Percentiles rank a stretch among this genome's conserved stretches.
Conservation (phyloP, 2,329 filamentous ascomycete genomes). For the Aspergillus sp. region DNA sequence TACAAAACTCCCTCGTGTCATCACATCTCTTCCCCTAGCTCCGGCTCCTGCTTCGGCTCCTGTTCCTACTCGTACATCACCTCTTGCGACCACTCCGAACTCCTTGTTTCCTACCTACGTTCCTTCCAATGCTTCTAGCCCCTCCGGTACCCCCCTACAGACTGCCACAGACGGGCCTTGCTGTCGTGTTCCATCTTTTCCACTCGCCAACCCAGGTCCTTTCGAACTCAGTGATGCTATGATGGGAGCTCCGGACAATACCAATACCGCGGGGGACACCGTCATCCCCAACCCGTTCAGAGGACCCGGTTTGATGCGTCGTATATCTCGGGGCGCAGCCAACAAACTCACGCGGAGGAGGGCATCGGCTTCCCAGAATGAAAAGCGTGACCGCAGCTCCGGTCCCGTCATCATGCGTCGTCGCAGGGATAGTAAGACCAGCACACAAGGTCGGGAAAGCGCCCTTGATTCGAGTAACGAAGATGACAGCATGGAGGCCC, state of each 20-base stretch:
- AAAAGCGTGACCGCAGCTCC: conserved; percentile 77
- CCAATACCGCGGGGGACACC: conserved; percentile 54
- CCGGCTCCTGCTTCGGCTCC: conserved; percentile 19
- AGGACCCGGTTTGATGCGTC: conserved; percentile 66
- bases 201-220: conserved; percentile 40
- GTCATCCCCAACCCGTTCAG: conserved; percentile 46
- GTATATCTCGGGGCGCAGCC: conserved; percentile 73
- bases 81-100: conserved; percentile 23
- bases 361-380: conserved; percentile 68
- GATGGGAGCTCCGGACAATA: conserved; percentile 40
- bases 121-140: conserved; percentile 29
- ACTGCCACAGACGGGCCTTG: conserved; percentile 26
- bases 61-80: conserved; percentile 22
- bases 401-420: conserved; percentile 82
- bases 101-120: conserved; percentile 20
- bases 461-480: conserved; percentile 37
- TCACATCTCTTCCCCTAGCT: conserved; percentile 22
- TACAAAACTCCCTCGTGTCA: conserved; percentile 31
- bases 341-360: conserved; percentile 64
- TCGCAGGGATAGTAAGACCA: conserved; percentile 82
- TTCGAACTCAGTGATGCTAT: conserved; percentile 71
- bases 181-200: conserved; percentile 20
- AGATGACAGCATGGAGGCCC: conserved; percentile 38
- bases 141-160: conserved; percentile 30
- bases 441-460: conserved; percentile 48